Conservation (phyloP, 352 stramenopile species). For the Phytopythium oedochilum region DNA sequence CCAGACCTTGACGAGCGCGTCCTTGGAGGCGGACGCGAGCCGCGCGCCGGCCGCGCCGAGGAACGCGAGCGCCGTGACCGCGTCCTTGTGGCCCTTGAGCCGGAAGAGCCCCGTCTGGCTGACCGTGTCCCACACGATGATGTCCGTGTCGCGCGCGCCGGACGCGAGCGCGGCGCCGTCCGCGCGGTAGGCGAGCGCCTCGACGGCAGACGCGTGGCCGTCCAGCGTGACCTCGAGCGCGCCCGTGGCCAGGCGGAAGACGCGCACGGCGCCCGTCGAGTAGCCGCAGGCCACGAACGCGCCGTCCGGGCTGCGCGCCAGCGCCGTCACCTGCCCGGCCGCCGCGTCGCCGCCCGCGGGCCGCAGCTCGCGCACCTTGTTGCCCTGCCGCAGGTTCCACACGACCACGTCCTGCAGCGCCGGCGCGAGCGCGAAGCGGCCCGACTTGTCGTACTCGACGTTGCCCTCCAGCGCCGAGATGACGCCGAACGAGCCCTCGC, state of each 20-base stretch:
- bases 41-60: conserved; percentile 26
- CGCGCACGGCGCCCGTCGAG: conserved; percentile 68
- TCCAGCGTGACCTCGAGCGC: conserved; percentile 83
- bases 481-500: conserved; percentile 86
- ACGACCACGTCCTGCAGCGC: conserved; percentile 89
- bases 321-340: conserved; percentile 69
- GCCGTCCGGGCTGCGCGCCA: conserved; percentile 77
- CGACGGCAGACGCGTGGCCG: conserved; percentile 83
- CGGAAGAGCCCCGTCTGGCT: conserved; percentile 87
- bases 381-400: conserved; percentile 90
- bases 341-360: conserved; percentile 8
- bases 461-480: conserved; percentile 88
- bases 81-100: conserved; percentile 92
- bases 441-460: conserved; percentile 83
- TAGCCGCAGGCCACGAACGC: conserved; percentile 78
- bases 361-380: conserved; percentile 72
- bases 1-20: conserved; percentile 94
- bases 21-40: conserved; percentile 87
- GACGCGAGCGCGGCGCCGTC: conserved; percentile 81
- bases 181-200: conserved; percentile 66
- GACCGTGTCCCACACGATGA: conserved; percentile 94
- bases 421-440: conserved; percentile 81
- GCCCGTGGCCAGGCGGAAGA: conserved; percentile 79
- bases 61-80: conserved; percentile 89
- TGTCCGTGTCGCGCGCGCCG: conserved; percentile 88